Evolutionary conservation across 1,139 yeast species (phyloP), one percentile per base, ranked within the genome.

Genomic region (Kodamaea fungicola): DNA sequence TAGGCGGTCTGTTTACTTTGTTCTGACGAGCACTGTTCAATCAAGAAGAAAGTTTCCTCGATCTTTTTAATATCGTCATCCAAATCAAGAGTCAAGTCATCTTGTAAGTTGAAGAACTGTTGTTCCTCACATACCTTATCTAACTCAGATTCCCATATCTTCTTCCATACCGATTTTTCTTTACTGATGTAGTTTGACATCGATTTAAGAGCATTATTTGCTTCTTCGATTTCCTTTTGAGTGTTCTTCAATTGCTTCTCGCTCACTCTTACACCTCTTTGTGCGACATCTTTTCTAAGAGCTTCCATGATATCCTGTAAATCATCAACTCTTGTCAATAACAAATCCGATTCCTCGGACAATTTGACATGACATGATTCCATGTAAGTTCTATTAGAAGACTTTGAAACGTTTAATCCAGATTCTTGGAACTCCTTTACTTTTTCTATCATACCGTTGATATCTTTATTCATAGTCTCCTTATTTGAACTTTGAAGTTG

Each of bases 51-150:
- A 0, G 97, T 90, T 53, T 89, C 96, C 34, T 73, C 72, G 1
- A 95, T 92, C 52, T 81, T 83, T 31, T 74, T 75, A 32, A 92
- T 64, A 61, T 92, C 98, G 43, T 87, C 95, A 35, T 77, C 78
- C 48, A 92, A 64, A 55, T 92, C 95, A 27, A 71, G 75, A 4
- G 90, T 78, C 43, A 92, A 74, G 46, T 87, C 96, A 51, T 87
- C 96, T 57, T 92, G 97, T 24, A 89, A 71, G 44, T 86, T 85
- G 62, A 90, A 79, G 55, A 88, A 88, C 49, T 90, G 95, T 57
- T 92, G 97, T 52, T 90, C 97, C 50, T 88, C 96, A 44, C 96
- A 85, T 16, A 92, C 94, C 32, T 83, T 82, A 47, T 88, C 95
- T 42, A 92, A 72, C 53, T 90, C 97, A 5, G 83, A 69, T 57